Percentiles rank a stretch among this genome's conserved stretches.
Evolutionary conservation across 2,329 filamentous ascomycete genomes (phyloP).

Genomic region (Lecanosticta acicola): DNA sequence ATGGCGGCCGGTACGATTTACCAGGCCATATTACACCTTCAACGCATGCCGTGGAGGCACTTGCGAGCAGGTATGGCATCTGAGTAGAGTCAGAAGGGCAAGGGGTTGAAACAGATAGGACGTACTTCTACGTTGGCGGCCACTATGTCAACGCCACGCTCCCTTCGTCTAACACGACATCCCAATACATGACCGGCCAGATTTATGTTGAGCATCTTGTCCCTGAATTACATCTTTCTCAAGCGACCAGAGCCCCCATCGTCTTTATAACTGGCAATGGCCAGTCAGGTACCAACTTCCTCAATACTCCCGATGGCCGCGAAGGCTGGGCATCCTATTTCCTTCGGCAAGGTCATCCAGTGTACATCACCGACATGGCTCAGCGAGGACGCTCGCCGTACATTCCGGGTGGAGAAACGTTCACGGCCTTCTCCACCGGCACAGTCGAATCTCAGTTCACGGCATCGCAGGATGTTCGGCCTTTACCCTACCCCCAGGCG

Average conservation of each 20-base stretch:
- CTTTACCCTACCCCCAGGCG: constrained; percentile 36
- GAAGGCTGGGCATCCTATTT: constrained; percentile 47
- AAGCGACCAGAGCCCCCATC: constrained; percentile 29
- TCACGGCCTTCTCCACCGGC: constrained; percentile 20
- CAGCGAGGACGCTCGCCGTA: constrained; percentile 31
- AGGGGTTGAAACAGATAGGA: no score
- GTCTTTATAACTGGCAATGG: constrained; percentile 42
- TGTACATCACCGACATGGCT: constrained; percentile 42
- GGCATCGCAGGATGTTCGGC: constrained; percentile 24
- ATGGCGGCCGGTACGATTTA: no score
- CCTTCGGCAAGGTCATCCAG: constrained; percentile 40
- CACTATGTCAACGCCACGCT: constrained; percentile 20
- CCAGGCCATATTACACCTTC: no score
- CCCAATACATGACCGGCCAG: constrained; percentile 35
- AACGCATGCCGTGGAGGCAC: background rate
- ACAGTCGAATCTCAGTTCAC: constrained; percentile 34
- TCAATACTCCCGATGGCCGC: constrained; percentile 46
- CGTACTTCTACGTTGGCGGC: constrained; percentile 23
- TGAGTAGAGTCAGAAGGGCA: no score
- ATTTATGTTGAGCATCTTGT: constrained; percentile 50
- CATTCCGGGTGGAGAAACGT: constrained; percentile 14
- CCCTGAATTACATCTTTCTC: constrained; percentile 10
- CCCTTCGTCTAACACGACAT: constrained; percentile 10
- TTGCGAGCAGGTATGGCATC: background rate
- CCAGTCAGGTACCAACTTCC: constrained; percentile 38